Evolutionary conservation across 73 alveolate genomes (phyloP), one percentile per base, ranked within the genome.

Genomic region (Symbiodinium pilosum): DNA sequence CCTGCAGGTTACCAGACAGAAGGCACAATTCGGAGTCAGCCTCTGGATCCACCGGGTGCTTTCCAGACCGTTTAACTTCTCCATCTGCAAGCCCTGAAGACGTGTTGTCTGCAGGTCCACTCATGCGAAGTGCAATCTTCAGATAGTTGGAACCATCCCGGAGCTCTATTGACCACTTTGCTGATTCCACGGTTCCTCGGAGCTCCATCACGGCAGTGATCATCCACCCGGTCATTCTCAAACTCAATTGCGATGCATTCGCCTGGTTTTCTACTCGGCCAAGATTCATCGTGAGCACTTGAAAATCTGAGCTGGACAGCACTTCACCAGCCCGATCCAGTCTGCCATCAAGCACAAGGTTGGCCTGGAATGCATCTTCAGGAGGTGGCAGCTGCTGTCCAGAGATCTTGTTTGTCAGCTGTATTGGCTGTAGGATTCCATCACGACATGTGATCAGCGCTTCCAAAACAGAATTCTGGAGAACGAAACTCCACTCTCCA

Each of bases 181-280:
- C 96, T 87, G 42, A 12, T 77, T 43, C 11, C 39, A 34, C 11
- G 30, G 40, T 26, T 2, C 28, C 73, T 26, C 18, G 41, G 16
- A 30, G 0, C 40, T 64, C 77, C 77, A 64, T 24, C 16, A 64
- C 36, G 77, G 77, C 77, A 6, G 86, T 36, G 73, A 69, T 36
- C 40, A 73, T 18, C 96, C 96, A 89, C 26, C 96, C 96, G 34
- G 77, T 30, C 43, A 26, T 56, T 7, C 41, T 68, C 54, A 41
- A 32, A 43, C 88, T n/a, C 54, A 89, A 38, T 52, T 89, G 96
- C 20, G 96, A 89, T 69, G 96, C 96, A n/a, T 89, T 69, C 21
- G 47, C 41, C 51, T 89, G 39, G 4, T 75, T 39, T 64, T 89
- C 88, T 24, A 89, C n/a, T 52, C 54, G 87, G 40, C 77, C 21